Evolutionary conservation across 495 filamentous ascomycete species (phyloP).

Genomic region (Aspergillus egyptiacus): DNA sequence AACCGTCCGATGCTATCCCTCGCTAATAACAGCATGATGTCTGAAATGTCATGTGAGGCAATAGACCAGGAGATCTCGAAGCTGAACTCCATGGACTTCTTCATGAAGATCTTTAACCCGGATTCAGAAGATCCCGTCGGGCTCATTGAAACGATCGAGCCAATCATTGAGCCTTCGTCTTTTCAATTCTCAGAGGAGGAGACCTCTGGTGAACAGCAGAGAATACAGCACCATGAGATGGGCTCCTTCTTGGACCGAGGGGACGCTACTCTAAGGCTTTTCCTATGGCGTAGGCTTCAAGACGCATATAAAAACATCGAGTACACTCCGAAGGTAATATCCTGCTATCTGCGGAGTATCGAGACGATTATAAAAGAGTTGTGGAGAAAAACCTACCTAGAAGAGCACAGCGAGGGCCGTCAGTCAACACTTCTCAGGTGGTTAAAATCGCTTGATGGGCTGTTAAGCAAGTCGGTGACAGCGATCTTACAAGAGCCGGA

Average conservation of each 20-base stretch:
- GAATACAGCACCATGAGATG: slow-evolving; percentile 58
- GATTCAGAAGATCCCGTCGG: slow-evolving; percentile 64
- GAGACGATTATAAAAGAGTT: slow-evolving; percentile 74
- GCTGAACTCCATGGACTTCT: slow-evolving; percentile 93
- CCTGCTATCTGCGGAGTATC: slow-evolving; percentile 77
- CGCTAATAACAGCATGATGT: slow-evolving; percentile 82
- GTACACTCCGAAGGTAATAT: slow-evolving; percentile 79
- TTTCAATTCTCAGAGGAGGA: slow-evolving; percentile 35
- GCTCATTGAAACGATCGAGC: slow-evolving; percentile 87
- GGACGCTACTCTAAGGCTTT: slow-evolving; percentile 71
- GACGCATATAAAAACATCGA: slow-evolving; percentile 80
- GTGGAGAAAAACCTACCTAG: slow-evolving; percentile 53
- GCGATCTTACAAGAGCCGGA: slow-evolving; percentile 57
- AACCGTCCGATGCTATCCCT: slow-evolving; percentile 53
- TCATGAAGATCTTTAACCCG: slow-evolving; percentile 70
- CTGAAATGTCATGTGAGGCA: slow-evolving; percentile 73
- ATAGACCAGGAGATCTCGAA: slow-evolving; percentile 86
- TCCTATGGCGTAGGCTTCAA: slow-evolving; percentile 81
- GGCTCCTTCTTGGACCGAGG: slow-evolving; percentile 75
- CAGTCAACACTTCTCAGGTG: slow-evolving; percentile 62
- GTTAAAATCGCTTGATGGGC: slow-evolving; percentile 69
- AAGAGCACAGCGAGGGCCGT: slow-evolving; percentile 55
- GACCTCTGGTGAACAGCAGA: slow-evolving; percentile 12
- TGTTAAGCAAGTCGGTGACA: slow-evolving; percentile 59
- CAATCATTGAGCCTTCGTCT: slow-evolving; percentile 72